phyloP scores from a whole-genome alignment of 257 asterid genomes.

The Schizonepeta tenuifolia region DNA sequence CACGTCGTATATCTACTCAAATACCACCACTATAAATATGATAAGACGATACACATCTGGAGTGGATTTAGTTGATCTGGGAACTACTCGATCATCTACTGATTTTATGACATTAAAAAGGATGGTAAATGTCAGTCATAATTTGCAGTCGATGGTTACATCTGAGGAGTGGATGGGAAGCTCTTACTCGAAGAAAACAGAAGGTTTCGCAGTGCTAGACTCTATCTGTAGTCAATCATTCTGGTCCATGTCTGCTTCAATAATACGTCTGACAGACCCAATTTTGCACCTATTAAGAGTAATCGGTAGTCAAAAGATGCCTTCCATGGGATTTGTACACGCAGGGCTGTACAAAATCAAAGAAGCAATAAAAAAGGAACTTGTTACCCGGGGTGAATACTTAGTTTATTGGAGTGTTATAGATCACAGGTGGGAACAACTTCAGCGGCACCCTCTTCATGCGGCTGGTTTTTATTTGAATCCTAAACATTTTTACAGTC shows the following conservation, averaged over 20 bases:
- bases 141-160: conserved; percentile 79
- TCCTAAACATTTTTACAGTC: conserved; percentile 81
- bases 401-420: conserved; percentile 79
- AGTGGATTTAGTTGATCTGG: conserved; percentile 75
- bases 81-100: conserved; percentile 58
- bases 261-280: conserved; percentile 64
- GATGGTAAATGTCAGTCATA: conserved; percentile 66
- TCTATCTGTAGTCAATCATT: conserved; percentile 58
- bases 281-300: conserved; percentile 71
- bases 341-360: conserved; percentile 85
- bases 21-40: conserved; percentile 62
- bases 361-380: conserved; percentile 82
- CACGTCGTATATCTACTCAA: conserved; percentile 73
- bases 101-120: conserved; percentile 78
- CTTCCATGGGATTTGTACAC: conserved; percentile 79
- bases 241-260: conserved; percentile 66
- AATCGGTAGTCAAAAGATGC: conserved; percentile 71
- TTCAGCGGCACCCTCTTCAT: conserved; percentile 76
- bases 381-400: conserved; percentile 61
- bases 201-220: conserved; percentile 57
- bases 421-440: conserved; percentile 84
- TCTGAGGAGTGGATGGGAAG: conserved; percentile 90
- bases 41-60: conserved; percentile 78
- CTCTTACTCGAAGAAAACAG: conserved; percentile 68
- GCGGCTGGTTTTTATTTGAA: conserved; percentile 93